Percentiles rank a stretch among this genome's conserved stretches.
Evolutionary conservation across 2,329 filamentous ascomycete species (phyloP).

Genomic region (Fusarium pseudonygamai): DNA sequence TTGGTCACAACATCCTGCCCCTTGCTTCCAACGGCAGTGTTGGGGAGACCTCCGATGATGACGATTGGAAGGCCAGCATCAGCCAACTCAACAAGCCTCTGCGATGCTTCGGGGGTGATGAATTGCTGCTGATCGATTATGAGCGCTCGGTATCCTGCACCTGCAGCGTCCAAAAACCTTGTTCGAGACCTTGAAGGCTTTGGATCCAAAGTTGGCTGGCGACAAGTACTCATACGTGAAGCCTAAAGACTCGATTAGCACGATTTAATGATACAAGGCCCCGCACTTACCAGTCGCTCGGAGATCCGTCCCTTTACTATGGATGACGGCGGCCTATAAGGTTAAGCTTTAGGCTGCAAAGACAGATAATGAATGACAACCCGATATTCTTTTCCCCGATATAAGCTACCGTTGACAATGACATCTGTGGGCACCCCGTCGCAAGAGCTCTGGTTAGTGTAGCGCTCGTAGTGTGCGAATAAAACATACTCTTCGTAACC

Average conservation of each 20-base stretch:
- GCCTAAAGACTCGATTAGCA: background rate
- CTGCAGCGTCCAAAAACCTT: background rate
- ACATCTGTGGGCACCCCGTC: background rate
- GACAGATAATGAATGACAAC: no score
- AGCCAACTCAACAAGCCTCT: background rate
- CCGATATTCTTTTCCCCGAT: no score
- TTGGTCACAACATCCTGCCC: background rate
- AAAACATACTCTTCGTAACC: background rate
- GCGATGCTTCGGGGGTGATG: background rate
- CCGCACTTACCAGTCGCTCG: background rate
- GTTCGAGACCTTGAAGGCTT: rapidly evolving
- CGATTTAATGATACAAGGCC: no score
- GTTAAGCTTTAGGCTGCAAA: no score
- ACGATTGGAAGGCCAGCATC: background rate
- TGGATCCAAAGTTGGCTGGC: background rate
- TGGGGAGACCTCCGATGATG: background rate
- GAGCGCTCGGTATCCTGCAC: background rate
- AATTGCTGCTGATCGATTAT: background rate
- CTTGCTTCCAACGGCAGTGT: background rate
- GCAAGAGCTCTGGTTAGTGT: background rate
- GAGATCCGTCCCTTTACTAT: background rate
- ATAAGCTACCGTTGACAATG: background rate
- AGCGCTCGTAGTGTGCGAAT: background rate
- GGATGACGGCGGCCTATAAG: no score
- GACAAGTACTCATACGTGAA: background rate